Conservation (phyloP, 1,284 basidiomycete genomes). For the Wolfiporia cocos region DNA sequence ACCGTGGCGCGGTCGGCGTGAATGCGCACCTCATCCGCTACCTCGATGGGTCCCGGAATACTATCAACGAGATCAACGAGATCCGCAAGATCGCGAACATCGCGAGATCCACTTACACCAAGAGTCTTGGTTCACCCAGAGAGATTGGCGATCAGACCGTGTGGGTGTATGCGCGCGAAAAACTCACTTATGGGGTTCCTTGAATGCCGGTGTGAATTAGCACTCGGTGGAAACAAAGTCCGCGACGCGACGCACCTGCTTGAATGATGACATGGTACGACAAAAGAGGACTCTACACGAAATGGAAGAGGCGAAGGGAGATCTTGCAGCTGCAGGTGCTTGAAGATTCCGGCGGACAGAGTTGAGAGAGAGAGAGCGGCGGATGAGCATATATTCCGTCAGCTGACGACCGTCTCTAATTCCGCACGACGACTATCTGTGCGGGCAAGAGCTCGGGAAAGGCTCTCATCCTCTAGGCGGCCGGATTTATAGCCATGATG, state of each 20-base stretch:
- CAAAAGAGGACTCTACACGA: conserved; percentile 3
- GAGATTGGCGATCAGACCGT: conserved; percentile 7
- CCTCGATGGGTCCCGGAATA: conserved; percentile 82
- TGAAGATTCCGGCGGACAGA: conserved; percentile 7
- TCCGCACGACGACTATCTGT: conserved; percentile 1
- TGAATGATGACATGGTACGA: conserved; percentile 26
- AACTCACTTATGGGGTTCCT: conserved; percentile 66
- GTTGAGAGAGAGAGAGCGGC: conserved; percentile 5
- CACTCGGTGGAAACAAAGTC: not conserved
- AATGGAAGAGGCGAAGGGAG: conserved; percentile 4
- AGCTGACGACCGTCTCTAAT: conserved; percentile 13
- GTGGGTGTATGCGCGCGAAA: too few relatives aligned
- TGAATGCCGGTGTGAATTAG: conserved; percentile 3
- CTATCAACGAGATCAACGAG: conserved; percentile 25
- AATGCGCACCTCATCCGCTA: conserved; percentile 66
- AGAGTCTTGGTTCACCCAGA: conserved; percentile 45
- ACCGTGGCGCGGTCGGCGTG: too few relatives aligned
- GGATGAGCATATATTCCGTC: conserved; percentile 19
- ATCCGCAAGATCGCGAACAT: not conserved
- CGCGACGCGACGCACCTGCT: conserved; percentile 24
- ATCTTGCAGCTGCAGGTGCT: conserved; percentile 3
- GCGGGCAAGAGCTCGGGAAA: not conserved
- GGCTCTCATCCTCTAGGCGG: not conserved
- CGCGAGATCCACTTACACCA: conserved; percentile 44
- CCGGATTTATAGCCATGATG: conserved; percentile 1